Conservation (phyloP, 225 moss, liverwort and hornwort genomes). For the Thuidium tamariscinum region DNA sequence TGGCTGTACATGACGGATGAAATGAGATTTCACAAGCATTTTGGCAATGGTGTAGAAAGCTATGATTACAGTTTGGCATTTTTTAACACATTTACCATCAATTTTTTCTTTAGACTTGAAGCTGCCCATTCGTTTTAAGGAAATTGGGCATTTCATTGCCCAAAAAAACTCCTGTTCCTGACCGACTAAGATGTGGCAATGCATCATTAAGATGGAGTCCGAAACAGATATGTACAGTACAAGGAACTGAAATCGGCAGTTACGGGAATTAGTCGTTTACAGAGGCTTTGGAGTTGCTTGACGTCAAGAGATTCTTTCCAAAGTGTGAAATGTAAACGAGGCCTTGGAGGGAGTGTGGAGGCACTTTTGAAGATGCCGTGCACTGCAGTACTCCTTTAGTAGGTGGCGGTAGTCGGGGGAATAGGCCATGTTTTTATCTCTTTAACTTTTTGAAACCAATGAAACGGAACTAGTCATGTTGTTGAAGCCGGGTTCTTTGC, state of each 20-base stretch:
- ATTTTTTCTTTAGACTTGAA: too few species aligned
- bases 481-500: background rate
- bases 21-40: too few species aligned
- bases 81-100: too few species aligned
- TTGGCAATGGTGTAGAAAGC: too few species aligned
- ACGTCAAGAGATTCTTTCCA: background rate
- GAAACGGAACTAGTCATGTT: background rate
- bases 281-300: background rate
- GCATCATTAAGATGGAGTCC: background rate
- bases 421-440: background rate
- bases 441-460: too few species aligned
- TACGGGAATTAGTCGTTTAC: background rate
- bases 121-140: too few species aligned
- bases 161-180: too few species aligned
- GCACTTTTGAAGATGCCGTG: background rate
- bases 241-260: background rate
- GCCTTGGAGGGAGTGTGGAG: background rate
- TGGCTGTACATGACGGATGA: too few species aligned
- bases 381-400: background rate
- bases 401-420: background rate
- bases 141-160: too few species aligned
- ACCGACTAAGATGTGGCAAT: background rate
- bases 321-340: background rate
- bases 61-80: too few species aligned
- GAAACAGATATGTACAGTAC: background rate